Conservation (phyloP, 345 rosid species). For the Gossypium ekmanianum region DNA sequence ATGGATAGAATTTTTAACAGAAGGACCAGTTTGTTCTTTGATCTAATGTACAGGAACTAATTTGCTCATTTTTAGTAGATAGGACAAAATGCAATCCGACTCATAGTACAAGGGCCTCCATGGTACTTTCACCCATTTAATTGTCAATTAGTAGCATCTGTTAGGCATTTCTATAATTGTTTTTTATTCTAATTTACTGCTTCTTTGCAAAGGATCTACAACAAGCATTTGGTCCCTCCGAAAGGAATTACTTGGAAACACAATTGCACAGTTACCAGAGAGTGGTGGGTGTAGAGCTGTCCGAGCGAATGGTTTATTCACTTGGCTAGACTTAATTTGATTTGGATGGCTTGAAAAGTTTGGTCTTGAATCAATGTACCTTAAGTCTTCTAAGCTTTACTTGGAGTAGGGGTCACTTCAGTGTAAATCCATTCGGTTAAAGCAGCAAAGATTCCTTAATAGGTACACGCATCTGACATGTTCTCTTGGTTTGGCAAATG, state of each 20-base stretch:
- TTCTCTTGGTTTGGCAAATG: neutral
- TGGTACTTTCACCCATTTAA: neutral
- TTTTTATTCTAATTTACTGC: conserved; percentile 11
- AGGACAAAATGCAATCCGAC: no score
- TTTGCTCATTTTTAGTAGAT: no score
- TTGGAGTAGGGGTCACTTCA: neutral
- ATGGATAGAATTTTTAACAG: no score
- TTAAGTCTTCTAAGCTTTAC: neutral
- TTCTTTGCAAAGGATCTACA: conserved; percentile 44
- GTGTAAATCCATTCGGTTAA: neutral
- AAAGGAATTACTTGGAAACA: conserved; percentile 45
- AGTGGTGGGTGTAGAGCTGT: conserved; percentile 63
- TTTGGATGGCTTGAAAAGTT: neutral
- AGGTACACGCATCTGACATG: neutral
- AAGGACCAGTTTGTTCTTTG: no score
- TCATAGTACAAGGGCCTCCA: no score
- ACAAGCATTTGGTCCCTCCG: conserved; percentile 28
- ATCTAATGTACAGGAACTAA: no score
- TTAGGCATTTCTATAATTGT: neutral
- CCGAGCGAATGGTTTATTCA: conserved; percentile 62
- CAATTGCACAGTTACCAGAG: conserved; percentile 52
- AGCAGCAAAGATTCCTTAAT: conserved; percentile 4
- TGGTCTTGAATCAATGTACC: neutral
- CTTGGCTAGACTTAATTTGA: conserved; percentile 34
- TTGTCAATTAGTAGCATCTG: neutral